These are phyloP conservation scores for Prosopis cineraria DNA, from an alignment of 306 rosid genomes.

Conservation along the genomic window DNA sequence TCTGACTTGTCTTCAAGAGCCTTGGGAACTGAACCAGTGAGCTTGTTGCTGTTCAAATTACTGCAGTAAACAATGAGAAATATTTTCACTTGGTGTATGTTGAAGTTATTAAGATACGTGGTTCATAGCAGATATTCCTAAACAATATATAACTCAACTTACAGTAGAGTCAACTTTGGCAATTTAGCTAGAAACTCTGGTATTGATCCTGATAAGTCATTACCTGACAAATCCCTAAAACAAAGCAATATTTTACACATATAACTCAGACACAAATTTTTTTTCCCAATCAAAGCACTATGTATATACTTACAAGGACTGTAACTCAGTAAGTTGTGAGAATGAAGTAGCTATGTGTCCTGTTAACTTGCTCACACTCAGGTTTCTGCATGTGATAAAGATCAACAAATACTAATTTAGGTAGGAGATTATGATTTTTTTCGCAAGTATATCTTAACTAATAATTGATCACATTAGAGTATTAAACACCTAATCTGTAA, in stretches of 20 bases:
- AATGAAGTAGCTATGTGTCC: neutral
- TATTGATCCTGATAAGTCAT: constrained; percentile 39
- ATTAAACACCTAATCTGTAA: no score
- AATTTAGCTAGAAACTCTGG: constrained; percentile 37
- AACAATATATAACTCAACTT: no score
- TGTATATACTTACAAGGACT: constrained; percentile 7
- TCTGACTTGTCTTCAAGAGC: no score
- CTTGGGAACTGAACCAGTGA: constrained; percentile 34
- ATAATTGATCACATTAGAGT: no score
- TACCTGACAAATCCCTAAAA: constrained; percentile 47
- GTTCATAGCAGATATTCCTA: no score
- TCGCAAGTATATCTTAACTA: no score
- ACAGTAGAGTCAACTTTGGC: neutral
- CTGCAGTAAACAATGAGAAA: neutral
- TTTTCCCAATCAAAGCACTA: no score
- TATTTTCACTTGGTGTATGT: no score
- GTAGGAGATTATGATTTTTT: neutral
- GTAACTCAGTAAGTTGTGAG: neutral
- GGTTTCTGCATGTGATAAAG: neutral
- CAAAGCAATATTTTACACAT: neutral
- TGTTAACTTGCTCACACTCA: neutral
- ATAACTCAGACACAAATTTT: no score
- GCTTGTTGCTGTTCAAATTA: constrained; percentile 27
- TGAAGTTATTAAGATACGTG: no score
- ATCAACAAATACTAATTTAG: neutral